Evolutionary conservation across 2,329 filamentous ascomycete genomes (phyloP), one percentile per base, ranked within the genome.

Genomic region (Trichoderma sp.): DNA sequence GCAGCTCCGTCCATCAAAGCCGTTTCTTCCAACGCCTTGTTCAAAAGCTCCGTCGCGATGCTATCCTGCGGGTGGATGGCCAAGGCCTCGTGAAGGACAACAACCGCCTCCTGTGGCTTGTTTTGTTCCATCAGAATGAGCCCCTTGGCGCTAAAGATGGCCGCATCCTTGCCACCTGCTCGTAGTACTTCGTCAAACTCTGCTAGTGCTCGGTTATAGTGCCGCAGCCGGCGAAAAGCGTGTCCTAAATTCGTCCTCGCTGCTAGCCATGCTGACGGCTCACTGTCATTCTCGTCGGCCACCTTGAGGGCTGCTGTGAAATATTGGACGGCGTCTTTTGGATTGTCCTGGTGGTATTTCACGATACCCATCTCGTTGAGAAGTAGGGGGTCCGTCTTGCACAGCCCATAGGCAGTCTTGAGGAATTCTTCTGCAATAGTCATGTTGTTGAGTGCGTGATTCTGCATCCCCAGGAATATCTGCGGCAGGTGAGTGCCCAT

Each of bases 401-500:
- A 97, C 14, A 97, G 86, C 0, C 89, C 87, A 80, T 96, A 97
- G 0, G 96, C 95, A 3, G 94, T 94, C 77, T 93, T 94, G 58
- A 98, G 88, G 80, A 98, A 99, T 80, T 99, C 96, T 75, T 97
- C 93, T 0, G 97, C 96, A 18, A 98, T 87, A 0, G 91, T 91
- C 89, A 98, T 93, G 77, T 99, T 98, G 81, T 97, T 97, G 73
- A 99, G 87, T 21, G 95, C 94, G 62, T 98, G 91, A 81, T 99
- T 97, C 81, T 99, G 97, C 96, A 99, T 99, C 7, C 97, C 96
- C 30, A 99, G 84, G 80, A 98, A 99, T 3, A 99, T 89, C 78
- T 97, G 95, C 0, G 96, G 96, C 1, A 99, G 86, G 80, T 99
- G 97, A 0, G 95, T 98, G 51, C 96, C 96, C 85, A 98, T 97